Percentiles rank a stretch among this genome's conserved stretches.
Evolutionary conservation across 176 grass and related monocot species (phyloP).

Genomic region (Tillandsia fasciculata): DNA sequence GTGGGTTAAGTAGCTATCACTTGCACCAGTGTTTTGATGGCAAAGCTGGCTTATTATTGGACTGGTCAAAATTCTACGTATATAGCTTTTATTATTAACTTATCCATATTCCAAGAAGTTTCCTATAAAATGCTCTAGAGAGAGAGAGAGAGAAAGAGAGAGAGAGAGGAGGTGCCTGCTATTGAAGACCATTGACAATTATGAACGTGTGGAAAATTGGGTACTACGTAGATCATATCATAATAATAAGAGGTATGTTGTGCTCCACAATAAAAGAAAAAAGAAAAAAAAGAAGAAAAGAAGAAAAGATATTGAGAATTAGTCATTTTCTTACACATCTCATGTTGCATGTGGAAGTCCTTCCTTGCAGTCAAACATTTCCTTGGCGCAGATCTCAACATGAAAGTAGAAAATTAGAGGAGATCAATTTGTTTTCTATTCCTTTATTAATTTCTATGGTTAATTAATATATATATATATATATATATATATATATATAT

Average conservation of each 20-base stretch:
- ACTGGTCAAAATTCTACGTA: not conserved
- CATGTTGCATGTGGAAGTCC: not conserved
- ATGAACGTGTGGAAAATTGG: not conserved
- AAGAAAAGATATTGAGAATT: not conserved
- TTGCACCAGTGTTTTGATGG: not conserved
- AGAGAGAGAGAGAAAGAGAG: not conserved
- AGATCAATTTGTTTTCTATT: not conserved
- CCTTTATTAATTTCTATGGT: too few species aligned
- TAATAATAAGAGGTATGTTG: not conserved
- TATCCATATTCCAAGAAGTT: not conserved
- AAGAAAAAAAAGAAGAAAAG: not conserved
- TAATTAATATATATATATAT: too few species aligned
- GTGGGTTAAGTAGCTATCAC: too few species aligned
- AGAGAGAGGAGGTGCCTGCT: not conserved
- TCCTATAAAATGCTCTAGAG: not conserved
- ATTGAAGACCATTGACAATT: slow-evolving; percentile 1
- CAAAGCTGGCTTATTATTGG: not conserved
- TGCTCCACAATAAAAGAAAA: not conserved
- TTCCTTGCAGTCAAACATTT: not conserved
- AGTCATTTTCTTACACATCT: not conserved
- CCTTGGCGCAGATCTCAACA: not conserved
- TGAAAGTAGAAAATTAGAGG: not conserved
- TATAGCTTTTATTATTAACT: not conserved
- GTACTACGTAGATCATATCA: not conserved
- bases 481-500: too few species aligned